Conservation (phyloP, 2,329 filamentous ascomycete genomes). For the Chalaropsis ovoidea region DNA sequence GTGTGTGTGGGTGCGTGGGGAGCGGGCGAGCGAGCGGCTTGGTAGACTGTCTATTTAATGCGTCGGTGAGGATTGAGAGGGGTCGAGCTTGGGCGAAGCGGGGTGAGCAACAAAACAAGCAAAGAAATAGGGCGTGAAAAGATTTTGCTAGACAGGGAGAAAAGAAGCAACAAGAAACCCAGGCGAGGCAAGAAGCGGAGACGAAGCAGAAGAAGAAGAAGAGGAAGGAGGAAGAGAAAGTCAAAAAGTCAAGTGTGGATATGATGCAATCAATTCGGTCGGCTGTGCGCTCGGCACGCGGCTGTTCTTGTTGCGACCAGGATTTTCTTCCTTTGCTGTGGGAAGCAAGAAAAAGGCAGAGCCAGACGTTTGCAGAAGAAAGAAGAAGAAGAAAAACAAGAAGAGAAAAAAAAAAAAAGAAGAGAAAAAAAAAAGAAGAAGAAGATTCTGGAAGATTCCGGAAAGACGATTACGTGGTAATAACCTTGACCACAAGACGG, state of each 20-base stretch:
- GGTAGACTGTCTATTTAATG: slow-evolving; percentile 20
- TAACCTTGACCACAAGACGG: too few relatives aligned
- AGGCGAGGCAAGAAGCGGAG: not conserved
- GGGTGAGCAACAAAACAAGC: not conserved
- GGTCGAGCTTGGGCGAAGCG: not conserved
- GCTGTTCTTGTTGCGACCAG: slow-evolving; percentile 12
- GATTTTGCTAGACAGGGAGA: not conserved
- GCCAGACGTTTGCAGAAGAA: not conserved
- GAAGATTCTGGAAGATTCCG: too few relatives aligned
- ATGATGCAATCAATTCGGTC: slow-evolving; percentile 13
- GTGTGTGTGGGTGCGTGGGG: not conserved
- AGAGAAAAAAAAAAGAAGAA: not conserved
- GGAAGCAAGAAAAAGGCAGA: not conserved
- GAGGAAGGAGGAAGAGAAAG: not conserved
- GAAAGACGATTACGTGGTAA: too few relatives aligned
- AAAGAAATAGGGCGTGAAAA: not conserved
- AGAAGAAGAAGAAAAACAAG: not conserved
- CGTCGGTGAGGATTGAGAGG: not conserved
- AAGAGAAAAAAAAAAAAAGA: not conserved
- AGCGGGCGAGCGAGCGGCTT: slow-evolving; percentile 28
- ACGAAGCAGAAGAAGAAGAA: not conserved
- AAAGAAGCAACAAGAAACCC: not conserved
- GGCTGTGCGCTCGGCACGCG: slow-evolving; percentile 16
- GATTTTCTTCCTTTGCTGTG: not conserved
- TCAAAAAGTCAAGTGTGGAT: not conserved